A percentile compares a stretch with the other conserved stretches of the same genome.
Conservation (phyloP, 345 rosid species). For the Noccaea caerulescens region DNA sequence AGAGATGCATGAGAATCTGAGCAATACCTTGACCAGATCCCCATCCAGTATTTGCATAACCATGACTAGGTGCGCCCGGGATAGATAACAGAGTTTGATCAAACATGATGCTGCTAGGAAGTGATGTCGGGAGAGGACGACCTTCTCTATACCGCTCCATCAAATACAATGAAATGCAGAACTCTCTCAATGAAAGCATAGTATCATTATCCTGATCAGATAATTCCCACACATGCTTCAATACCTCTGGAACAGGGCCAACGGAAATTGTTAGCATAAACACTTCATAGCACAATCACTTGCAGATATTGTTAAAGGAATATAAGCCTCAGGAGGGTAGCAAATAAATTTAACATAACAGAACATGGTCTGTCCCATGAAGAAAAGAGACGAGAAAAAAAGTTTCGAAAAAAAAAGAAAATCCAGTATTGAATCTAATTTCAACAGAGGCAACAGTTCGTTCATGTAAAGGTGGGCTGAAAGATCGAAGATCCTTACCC, state of each 20-base stretch:
- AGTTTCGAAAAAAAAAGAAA: background rate
- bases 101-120: constrained; percentile 78
- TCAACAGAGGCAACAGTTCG: constrained; percentile 21
- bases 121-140: constrained; percentile 75
- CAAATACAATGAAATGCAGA: constrained; percentile 91
- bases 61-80: constrained; percentile 71
- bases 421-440: constrained; percentile 16
- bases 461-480: constrained; percentile 23
- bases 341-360: constrained; percentile 23
- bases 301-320: constrained; percentile 26
- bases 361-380: constrained; percentile 22
- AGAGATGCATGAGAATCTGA: constrained; percentile 37
- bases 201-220: constrained; percentile 98
- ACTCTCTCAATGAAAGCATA: constrained; percentile 98
- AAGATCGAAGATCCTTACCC: constrained; percentile 54
- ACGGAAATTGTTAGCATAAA: constrained; percentile 31
- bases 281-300: constrained; percentile 20
- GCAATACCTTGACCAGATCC: constrained; percentile 67
- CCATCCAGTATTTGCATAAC: constrained; percentile 79
- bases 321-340: constrained; percentile 10
- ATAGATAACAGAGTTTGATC: constrained; percentile 89
- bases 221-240: constrained; percentile 98
- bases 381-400: constrained; percentile 12
- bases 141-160: constrained; percentile 99
- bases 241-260: constrained; percentile 64